Evolutionary conservation across 1,139 yeast species (phyloP), one percentile per base, ranked within the genome.

Genomic region (Kodamaea anthophila): DNA sequence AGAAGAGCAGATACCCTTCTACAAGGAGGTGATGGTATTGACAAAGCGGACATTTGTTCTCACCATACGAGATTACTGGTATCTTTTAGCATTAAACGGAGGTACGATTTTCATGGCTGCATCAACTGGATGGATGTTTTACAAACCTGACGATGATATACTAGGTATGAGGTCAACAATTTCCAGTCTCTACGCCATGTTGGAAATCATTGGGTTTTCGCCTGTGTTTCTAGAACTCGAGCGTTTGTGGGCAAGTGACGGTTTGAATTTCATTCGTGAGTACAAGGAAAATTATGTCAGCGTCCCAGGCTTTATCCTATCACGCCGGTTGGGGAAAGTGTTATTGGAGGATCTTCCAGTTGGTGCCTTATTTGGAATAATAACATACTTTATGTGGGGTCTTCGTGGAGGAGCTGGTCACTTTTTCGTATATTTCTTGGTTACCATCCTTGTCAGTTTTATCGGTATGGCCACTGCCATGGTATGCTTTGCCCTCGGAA

Each of bases 321-420:
- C 51, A 4, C 33, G 55, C 15, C 31, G 53, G 15, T 30, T 51
- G 24, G 53, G 51, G 4, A 48, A 47, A 28, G 28, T 49, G 13
- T 18, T 45, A 9, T 33, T 47, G 10, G 54, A 49, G 28, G 54
- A 49, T 24, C 24, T 49, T 7, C 55, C 55, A 3, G 40, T 47
- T 12, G 39, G 40, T 8, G 33, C 46, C 8, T 30, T 49, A 7
- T 51, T 46, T 29, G 40, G 52, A 4, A 30, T 38, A 4, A 40
- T 47, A 12, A 43, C 54, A 2, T 51, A 45, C 34, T 51, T 49
- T 27, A 46, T 51, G 53, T 45, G 50, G 50, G 54, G 51, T 4
- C 36, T 51, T 21, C 36, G 53, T n/a, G 40, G 33, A 7, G 49
- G 41, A 9, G 38, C 30, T 4, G 47, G 45, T 10, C 47, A 38